Conservation (phyloP, 192 early-diverging fungal species). For the Coemansia sp. region DNA sequence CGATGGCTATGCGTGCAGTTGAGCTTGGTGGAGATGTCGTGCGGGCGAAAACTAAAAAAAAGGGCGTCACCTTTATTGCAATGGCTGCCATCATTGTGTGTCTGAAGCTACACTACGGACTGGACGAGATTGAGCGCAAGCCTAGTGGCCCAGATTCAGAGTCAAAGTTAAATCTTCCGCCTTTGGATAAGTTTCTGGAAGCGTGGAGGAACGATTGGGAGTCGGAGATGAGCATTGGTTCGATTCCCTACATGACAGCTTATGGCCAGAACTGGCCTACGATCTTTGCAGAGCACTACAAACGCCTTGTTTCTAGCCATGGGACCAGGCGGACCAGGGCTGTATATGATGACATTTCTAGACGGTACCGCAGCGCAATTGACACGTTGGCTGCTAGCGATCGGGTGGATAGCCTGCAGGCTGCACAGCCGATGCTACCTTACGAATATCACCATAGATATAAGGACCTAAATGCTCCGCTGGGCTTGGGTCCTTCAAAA, state of each 20-base stretch:
- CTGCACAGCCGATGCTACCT: slow-evolving; percentile 16
- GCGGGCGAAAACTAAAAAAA: not conserved
- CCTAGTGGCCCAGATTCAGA: not conserved
- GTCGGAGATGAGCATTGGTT: slow-evolving; percentile 30
- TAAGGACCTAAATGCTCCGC: not conserved
- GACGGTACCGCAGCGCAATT: slow-evolving; percentile 22
- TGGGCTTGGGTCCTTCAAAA: not conserved
- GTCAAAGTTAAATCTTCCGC: slow-evolving; percentile 18
- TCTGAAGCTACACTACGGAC: slow-evolving; percentile 49
- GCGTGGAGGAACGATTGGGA: slow-evolving; percentile 41
- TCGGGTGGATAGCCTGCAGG: slow-evolving; percentile 6
- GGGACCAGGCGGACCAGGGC: not conserved
- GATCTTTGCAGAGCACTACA: slow-evolving; percentile 30
- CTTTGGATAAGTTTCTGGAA: slow-evolving; percentile 29
- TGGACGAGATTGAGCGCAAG: slow-evolving; percentile 50
- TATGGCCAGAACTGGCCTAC: slow-evolving; percentile 25
- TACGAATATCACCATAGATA: slow-evolving; percentile 12
- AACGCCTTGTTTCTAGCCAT: slow-evolving; percentile 15
- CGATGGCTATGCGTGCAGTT: slow-evolving; percentile 29
- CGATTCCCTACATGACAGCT: slow-evolving; percentile 25
- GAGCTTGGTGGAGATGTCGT: slow-evolving; percentile 3
- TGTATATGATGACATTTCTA: slow-evolving; percentile 17
- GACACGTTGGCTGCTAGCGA: slow-evolving; percentile 10
- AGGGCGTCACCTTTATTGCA: not conserved
- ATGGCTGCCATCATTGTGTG: slow-evolving; percentile 33